Evolutionary conservation across 495 filamentous ascomycete species (phyloP).

Genomic region (Neurospora africana): DNA sequence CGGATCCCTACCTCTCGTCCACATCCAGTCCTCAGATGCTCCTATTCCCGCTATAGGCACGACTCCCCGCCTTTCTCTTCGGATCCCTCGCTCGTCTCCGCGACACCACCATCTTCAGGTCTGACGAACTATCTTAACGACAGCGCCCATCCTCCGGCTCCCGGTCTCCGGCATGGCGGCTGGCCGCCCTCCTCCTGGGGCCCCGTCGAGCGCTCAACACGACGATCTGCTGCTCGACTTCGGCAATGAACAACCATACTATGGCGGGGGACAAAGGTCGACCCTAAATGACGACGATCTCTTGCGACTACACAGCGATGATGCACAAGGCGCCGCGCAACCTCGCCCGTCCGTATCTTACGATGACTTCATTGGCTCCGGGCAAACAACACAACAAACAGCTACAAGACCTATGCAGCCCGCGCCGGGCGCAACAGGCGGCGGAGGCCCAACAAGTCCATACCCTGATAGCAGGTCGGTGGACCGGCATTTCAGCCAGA

Average conservation of each 20-base stretch:
- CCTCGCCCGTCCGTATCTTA: constrained; percentile 82
- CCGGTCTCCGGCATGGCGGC: constrained; percentile 44
- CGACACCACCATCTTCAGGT: constrained; percentile 15
- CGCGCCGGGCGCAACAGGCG: constrained; percentile 20
- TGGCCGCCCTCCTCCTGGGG: constrained; percentile 54
- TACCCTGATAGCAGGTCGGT: constrained; percentile 40
- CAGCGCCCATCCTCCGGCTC: not conserved
- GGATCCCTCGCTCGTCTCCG: constrained; percentile 3
- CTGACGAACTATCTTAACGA: constrained; percentile 11
- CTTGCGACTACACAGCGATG: constrained; percentile 54
- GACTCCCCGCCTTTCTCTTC: not conserved
- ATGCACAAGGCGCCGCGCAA: constrained; percentile 47
- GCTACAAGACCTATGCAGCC: constrained; percentile 15
- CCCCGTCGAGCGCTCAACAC: constrained; percentile 47
- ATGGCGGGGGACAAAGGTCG: constrained; percentile 60
- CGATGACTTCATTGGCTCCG: constrained; percentile 80
- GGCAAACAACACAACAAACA: constrained; percentile 15
- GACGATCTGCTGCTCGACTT: constrained; percentile 65
- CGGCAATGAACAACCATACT: constrained; percentile 55
- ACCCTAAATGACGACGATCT: constrained; percentile 70
- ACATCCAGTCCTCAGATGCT: not conserved
- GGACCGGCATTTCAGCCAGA: constrained; percentile 62
- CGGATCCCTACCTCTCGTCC: not conserved
- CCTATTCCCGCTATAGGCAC: not conserved
- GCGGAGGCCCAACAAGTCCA: constrained; percentile 28